Evolutionary conservation across 1,284 basidiomycete genomes (phyloP).

Genomic region (Papiliotrema laurentii): DNA sequence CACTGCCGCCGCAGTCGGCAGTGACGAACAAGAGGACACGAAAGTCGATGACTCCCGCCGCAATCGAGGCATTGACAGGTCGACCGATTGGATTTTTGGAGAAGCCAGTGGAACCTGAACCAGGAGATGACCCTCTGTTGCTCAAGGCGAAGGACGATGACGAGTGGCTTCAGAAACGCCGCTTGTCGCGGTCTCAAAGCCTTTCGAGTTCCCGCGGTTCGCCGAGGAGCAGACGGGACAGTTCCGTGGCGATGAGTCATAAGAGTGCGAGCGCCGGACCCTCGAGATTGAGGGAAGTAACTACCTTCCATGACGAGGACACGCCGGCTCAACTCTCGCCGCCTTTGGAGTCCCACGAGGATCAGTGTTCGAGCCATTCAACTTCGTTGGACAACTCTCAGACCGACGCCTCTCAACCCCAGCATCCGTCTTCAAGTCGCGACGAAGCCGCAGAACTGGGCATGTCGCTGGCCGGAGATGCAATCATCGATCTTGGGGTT

Average conservation of each 20-base stretch:
- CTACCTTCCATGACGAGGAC: no score
- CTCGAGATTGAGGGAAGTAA: not conserved
- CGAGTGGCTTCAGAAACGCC: not conserved
- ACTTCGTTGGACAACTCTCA: not conserved
- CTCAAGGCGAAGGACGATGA: slow-evolving; percentile 2
- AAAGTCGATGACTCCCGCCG: slow-evolving; percentile 1
- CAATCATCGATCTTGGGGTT: not conserved
- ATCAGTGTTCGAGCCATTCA: not conserved
- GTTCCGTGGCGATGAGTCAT: not conserved
- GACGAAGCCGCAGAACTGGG: no score
- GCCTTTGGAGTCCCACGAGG: no score
- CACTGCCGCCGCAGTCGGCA: not conserved
- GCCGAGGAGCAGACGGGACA: not conserved
- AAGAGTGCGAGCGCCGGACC: not conserved
- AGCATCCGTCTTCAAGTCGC: no score
- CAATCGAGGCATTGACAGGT: not conserved
- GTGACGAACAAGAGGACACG: not conserved
- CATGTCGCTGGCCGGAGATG: not conserved
- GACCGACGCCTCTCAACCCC: no score
- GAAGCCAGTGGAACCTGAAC: not conserved
- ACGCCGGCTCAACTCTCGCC: no score
- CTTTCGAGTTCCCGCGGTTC: not conserved
- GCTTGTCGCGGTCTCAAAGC: not conserved
- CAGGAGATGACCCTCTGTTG: slow-evolving; percentile 6
- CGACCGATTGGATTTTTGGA: not conserved